phyloP scores from a whole-genome alignment of 805 yeast genomes.

The Candida odintsovae region DNA sequence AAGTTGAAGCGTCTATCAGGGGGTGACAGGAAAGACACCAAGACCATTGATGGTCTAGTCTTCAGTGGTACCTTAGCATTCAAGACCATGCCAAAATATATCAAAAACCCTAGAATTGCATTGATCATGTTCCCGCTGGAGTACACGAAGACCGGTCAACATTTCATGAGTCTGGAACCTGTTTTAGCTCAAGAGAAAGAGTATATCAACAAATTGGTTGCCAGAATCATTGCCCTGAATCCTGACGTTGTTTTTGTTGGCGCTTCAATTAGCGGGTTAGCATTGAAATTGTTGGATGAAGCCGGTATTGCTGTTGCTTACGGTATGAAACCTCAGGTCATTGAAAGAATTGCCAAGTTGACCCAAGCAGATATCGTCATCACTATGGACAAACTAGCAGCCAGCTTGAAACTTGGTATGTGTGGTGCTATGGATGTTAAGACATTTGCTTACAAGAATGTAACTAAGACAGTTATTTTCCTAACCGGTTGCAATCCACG shows the following conservation, averaged over 20 bases:
- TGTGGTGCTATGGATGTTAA: slow-evolving; percentile 71
- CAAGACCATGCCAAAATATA: slow-evolving; percentile 63
- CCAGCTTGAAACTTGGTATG: slow-evolving; percentile 64
- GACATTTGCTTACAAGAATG: slow-evolving; percentile 50
- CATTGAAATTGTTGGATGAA: slow-evolving; percentile 62
- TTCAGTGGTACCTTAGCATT: slow-evolving; percentile 81
- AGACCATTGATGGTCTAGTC: slow-evolving; percentile 68
- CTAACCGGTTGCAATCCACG: slow-evolving; percentile 70
- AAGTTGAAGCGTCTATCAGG: slow-evolving; percentile 85
- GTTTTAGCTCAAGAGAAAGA: slow-evolving; percentile 85
- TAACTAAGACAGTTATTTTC: slow-evolving; percentile 67
- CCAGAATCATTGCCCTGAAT: slow-evolving; percentile 64
- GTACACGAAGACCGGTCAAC: slow-evolving; percentile 70
- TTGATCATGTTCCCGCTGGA: slow-evolving; percentile 87
- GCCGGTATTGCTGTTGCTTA: slow-evolving; percentile 79
- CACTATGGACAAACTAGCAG: slow-evolving; percentile 79
- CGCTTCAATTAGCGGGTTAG: slow-evolving; percentile 77
- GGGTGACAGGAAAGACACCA: slow-evolving; percentile 55
- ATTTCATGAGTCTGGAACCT: slow-evolving; percentile 75
- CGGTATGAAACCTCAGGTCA: slow-evolving; percentile 74
- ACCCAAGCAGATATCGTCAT: slow-evolving; percentile 82
- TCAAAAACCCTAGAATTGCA: slow-evolving; percentile 69
- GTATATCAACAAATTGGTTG: slow-evolving; percentile 73
- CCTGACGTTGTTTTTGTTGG: slow-evolving; percentile 80
- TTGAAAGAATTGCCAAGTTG: slow-evolving; percentile 70